Evolutionary conservation across 176 grass and related monocot genomes (phyloP).

Genomic region (Oryza nivara): DNA sequence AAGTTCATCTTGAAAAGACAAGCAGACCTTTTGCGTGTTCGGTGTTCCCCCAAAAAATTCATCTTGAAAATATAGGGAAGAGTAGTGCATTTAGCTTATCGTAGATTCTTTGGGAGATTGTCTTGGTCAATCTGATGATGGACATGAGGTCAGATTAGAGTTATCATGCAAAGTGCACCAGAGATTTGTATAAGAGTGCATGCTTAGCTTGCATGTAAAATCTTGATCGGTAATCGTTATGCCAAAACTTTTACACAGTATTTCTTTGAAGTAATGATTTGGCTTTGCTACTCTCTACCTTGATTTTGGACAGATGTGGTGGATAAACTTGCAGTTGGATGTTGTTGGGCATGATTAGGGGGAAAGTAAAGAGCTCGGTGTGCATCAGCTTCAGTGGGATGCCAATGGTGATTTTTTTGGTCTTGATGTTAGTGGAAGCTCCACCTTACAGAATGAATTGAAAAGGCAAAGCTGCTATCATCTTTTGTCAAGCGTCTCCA

Average conservation of each 20-base stretch:
- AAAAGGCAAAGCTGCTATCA: constrained; percentile 22
- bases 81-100: constrained; percentile 36
- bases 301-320: constrained; percentile 30
- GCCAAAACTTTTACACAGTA: neutral
- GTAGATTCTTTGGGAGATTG: constrained; percentile 32
- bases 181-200: constrained; percentile 30
- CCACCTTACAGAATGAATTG: neutral
- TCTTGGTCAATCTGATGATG: constrained; percentile 35
- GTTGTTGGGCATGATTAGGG: constrained; percentile 20
- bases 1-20: constrained; percentile 32
- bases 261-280: constrained; percentile 5
- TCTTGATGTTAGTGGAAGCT: neutral
- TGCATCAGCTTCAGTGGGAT: constrained; percentile 10
- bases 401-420: neutral
- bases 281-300: neutral
- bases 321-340: constrained; percentile 5
- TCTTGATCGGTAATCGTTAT: neutral
- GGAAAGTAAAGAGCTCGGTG: constrained; percentile 7
- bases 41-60: neutral
- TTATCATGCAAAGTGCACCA: constrained; percentile 36
- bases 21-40: too few species aligned
- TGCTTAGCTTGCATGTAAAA: constrained; percentile 32
- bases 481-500: neutral
- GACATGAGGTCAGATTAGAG: constrained; percentile 14
- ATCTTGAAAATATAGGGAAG: constrained; percentile 33